Evolutionary conservation across 805 yeast species (phyloP).

Genomic region (Sungouiozyma intestinalis): DNA sequence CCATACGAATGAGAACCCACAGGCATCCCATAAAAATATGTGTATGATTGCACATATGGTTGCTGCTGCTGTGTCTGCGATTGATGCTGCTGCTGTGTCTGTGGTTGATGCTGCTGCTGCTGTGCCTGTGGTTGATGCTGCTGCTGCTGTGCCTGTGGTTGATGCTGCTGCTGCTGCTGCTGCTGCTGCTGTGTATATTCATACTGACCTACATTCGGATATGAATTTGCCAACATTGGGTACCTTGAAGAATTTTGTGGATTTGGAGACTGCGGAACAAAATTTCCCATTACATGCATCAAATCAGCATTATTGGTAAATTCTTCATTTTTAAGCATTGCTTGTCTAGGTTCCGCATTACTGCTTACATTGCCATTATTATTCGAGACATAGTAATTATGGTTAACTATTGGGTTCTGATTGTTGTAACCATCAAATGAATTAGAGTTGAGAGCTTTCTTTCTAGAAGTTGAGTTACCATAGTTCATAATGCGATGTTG

Average conservation of each 20-base stretch:
- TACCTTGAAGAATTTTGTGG: constrained; percentile 4
- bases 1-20: constrained; percentile 2
- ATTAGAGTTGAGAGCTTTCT: constrained; percentile 35
- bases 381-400: background rate
- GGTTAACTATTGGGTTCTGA: background rate
- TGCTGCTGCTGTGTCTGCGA: background rate
- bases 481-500: constrained; percentile 1
- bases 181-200: constrained; percentile 8
- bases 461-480: constrained; percentile 22
- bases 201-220: constrained; percentile 3
- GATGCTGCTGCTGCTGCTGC: constrained; percentile 13
- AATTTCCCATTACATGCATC: constrained; percentile 2
- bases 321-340: constrained; percentile 5
- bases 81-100: background rate
- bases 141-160: constrained; percentile 1
- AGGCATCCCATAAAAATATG: constrained; percentile 2
- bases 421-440: constrained; percentile 3
- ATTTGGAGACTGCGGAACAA: constrained; percentile 5
- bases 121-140: background rate
- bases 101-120: background rate
- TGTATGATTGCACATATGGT: constrained; percentile 2
- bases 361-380: constrained; percentile 5
- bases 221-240: constrained; percentile 2
- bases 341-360: constrained; percentile 2
- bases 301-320: constrained; percentile 3